These are phyloP conservation scores for Plasmodium reichenowi DNA, from an alignment of 169 alveolate species.

Conservation along the genomic window DNA sequence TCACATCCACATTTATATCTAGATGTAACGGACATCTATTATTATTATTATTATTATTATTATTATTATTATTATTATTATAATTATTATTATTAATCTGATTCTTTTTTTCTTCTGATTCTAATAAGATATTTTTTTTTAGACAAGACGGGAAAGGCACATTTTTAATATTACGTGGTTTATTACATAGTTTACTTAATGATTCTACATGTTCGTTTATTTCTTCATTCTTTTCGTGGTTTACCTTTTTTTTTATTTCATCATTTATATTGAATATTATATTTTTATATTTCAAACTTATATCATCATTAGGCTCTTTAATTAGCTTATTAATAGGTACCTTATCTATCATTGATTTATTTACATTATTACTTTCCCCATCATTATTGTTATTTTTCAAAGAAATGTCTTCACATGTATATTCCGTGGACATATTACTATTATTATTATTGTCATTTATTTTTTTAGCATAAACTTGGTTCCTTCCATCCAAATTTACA, in stretches of 20 bases:
- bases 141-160: constrained; percentile 6
- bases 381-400: not conserved
- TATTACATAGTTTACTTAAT: not conserved
- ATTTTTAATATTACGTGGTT: not conserved
- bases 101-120: not conserved
- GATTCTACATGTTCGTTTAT: no score
- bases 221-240: not conserved
- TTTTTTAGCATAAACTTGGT: not conserved
- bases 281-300: not conserved
- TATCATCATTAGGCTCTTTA: not conserved
- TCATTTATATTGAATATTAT: constrained; percentile 27
- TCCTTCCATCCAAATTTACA: not conserved
- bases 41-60: no score
- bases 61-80: no score
- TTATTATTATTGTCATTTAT: not conserved
- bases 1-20: constrained; percentile 9
- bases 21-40: constrained; percentile 48
- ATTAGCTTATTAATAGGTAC: no score
- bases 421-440: not conserved
- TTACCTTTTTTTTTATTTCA: constrained; percentile 6
- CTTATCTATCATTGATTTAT: no score
- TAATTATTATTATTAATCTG: no score
- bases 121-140: constrained; percentile 1
- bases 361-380: not conserved
- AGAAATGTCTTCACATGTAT: no score